phyloP scores from a whole-genome alignment of 352 stramenopile genomes.

The Pythium guiyangense region DNA sequence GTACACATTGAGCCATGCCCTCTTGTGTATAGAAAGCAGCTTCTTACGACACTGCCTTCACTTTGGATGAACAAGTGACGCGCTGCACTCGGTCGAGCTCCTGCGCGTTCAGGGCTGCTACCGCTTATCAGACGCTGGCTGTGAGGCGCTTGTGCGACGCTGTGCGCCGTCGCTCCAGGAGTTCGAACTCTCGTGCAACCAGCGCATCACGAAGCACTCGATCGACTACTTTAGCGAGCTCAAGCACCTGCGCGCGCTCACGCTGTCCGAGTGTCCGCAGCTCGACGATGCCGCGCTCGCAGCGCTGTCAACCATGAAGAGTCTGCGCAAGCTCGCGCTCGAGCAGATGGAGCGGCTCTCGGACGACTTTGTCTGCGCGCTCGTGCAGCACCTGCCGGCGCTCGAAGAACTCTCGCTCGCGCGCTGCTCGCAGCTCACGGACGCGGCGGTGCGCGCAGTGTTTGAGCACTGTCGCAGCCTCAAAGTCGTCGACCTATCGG shows the following conservation, averaged over 20 bases:
- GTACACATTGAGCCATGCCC: too few relatives aligned
- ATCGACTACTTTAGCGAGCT: slow-evolving; percentile 75
- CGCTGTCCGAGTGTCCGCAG: slow-evolving; percentile 74
- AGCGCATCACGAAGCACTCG: slow-evolving; percentile 69
- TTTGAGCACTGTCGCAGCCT: slow-evolving; percentile 57
- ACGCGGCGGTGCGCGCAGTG: slow-evolving; percentile 35
- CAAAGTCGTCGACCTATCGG: too few relatives aligned
- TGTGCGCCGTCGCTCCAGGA: slow-evolving; percentile 67
- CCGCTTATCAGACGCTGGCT: slow-evolving; percentile 61
- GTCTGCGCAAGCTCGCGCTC: slow-evolving; percentile 59
- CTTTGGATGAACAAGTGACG: too few relatives aligned
- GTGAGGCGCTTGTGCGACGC: slow-evolving; percentile 54
- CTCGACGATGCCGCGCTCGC: slow-evolving; percentile 53
- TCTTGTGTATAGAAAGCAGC: too few relatives aligned
- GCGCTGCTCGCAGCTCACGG: slow-evolving; percentile 62
- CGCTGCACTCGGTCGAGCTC: slow-evolving; percentile 58
- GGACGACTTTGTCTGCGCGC: too few relatives aligned
- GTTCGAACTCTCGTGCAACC: slow-evolving; percentile 81
- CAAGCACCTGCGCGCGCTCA: slow-evolving; percentile 52
- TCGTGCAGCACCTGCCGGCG: too few relatives aligned
- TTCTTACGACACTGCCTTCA: too few relatives aligned
- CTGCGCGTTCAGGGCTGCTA: slow-evolving; percentile 75
- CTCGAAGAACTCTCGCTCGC: slow-evolving; percentile 70
- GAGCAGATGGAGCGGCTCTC: slow-evolving; percentile 72
- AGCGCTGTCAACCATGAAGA: slow-evolving; percentile 59